phyloP scores from a whole-genome alignment of 129 eudicot genomes.

The Logfia minima region DNA sequence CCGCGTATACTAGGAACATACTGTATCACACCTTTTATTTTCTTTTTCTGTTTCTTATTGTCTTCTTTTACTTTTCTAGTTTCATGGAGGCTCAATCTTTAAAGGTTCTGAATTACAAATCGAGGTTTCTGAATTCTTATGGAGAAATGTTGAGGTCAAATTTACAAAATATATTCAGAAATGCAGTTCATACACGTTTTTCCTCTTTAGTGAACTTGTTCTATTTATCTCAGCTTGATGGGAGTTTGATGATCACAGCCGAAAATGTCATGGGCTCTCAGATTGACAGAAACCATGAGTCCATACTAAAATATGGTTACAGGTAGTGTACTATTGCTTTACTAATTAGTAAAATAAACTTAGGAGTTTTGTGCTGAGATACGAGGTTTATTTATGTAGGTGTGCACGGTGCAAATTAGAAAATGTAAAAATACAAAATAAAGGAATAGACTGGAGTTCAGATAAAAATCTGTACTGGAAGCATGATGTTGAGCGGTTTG shows the following conservation, averaged over 20 bases:
- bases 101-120: conserved; percentile 85
- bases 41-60: conserved; percentile 12
- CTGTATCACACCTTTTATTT: background rate
- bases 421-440: conserved; percentile 70
- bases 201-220: conserved; percentile 29
- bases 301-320: conserved; percentile 76
- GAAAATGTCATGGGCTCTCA: conserved; percentile 76
- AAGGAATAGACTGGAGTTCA: conserved; percentile 89
- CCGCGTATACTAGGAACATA: conserved; percentile 3
- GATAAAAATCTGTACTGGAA: conserved; percentile 80
- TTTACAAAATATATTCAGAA: background rate
- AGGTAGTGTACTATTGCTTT: conserved; percentile 45
- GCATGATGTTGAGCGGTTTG: conserved; percentile 78
- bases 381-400: conserved; percentile 43
- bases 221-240: conserved; percentile 67
- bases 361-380: conserved; percentile 8
- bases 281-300: conserved; percentile 49
- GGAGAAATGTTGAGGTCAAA: conserved; percentile 89
- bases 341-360: background rate
- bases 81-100: conserved; percentile 83
- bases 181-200: background rate
- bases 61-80: conserved; percentile 37
- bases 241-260: conserved; percentile 74
- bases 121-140: conserved; percentile 84
- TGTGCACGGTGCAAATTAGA: conserved; percentile 83